Evolutionary conservation across 176 grass and related monocot genomes (phyloP), one percentile per base, ranked within the genome.

Genomic region (Paspalum notatum): DNA sequence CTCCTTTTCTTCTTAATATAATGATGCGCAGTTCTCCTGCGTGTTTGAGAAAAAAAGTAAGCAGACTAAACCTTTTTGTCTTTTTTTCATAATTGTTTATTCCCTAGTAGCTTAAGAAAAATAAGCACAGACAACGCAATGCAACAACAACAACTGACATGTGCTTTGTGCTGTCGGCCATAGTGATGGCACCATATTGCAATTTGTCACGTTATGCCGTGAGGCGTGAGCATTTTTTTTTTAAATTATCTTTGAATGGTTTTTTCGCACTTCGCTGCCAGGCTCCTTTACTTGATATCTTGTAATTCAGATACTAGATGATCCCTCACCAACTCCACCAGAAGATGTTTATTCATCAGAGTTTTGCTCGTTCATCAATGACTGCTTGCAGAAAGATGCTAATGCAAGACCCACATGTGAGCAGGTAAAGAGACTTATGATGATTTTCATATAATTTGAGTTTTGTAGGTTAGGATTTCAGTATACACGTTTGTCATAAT

Each of bases 361-460:
- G 54, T 98, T 98, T 68, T 91, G 90, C 82, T 95, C 92, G 73
- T 95, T 98, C 72, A 52, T 98, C 75, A 91, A 93, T 88, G 88
- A 77, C 74, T 98, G 95, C 84, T 91, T 98, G 84, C 71, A 91
- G 63, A 98, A 98, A 85, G 90, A 98, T 80, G 79, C 90, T 64
- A 86, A 91, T 80, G 76, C 85, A 62, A 89, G 95, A 76, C 92
- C 95, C 56, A 84, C 88, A 47, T 93, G 92, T 72, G 88, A 86
- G 80, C 83, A 95, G 83, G 95, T 89, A 72, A 70, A 49, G 43
- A 53, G 15, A 70, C 27, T 41, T 54, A 16, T 61, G 64, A 57
- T 87, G 66, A 24, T 72, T 84, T 81, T 71, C 56, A 58, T 42
- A 5, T 49, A 49, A 64, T 85, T 12, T 82, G 14, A 54, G 27